phyloP scores from a whole-genome alignment of 768 basidiomycete species.

The Tricholoma hemisulphureum region DNA sequence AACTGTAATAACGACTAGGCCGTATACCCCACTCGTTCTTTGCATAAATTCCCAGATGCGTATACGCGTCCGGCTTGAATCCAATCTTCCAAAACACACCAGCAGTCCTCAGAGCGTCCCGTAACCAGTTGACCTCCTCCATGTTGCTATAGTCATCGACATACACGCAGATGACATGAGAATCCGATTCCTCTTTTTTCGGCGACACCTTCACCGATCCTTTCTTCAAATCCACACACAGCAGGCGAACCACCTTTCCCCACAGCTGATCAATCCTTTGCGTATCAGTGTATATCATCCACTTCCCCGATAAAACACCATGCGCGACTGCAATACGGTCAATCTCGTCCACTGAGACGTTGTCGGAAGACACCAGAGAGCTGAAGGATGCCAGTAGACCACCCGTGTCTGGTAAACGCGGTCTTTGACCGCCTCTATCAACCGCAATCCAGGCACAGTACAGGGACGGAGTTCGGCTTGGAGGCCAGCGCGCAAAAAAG shows the following conservation, averaged over 20 bases:
- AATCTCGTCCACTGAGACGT: conserved; percentile 30
- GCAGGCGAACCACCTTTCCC: conserved; percentile 29
- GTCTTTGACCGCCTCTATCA: conserved; percentile 20
- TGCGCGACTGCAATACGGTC: conserved; percentile 35
- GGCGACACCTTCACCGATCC: conserved; percentile 38
- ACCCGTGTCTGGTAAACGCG: conserved; percentile 9
- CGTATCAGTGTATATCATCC: conserved; percentile 36
- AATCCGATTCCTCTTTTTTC: conserved; percentile 23
- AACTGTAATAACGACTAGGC: conserved; percentile 29
- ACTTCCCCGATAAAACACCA: conserved; percentile 34
- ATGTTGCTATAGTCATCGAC: conserved; percentile 27
- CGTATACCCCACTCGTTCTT: conserved; percentile 35
- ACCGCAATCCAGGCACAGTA: conserved; percentile 37
- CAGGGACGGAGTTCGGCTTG: conserved; percentile 31
- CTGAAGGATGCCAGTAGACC: conserved; percentile 20
- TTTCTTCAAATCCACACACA: conserved; percentile 27
- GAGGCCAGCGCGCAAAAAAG: conserved; percentile 37
- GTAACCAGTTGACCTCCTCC: conserved; percentile 29
- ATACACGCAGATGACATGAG: conserved; percentile 38
- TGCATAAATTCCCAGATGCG: conserved; percentile 37
- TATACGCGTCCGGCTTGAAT: conserved; percentile 42
- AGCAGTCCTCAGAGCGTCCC: conserved; percentile 31
- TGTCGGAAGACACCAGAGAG: conserved; percentile 18
- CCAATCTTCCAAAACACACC: conserved; percentile 38
- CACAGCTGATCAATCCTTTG: conserved; percentile 34